Conservation (phyloP, 2,329 filamentous ascomycete genomes). For the Diaporthe citriasiana region DNA sequence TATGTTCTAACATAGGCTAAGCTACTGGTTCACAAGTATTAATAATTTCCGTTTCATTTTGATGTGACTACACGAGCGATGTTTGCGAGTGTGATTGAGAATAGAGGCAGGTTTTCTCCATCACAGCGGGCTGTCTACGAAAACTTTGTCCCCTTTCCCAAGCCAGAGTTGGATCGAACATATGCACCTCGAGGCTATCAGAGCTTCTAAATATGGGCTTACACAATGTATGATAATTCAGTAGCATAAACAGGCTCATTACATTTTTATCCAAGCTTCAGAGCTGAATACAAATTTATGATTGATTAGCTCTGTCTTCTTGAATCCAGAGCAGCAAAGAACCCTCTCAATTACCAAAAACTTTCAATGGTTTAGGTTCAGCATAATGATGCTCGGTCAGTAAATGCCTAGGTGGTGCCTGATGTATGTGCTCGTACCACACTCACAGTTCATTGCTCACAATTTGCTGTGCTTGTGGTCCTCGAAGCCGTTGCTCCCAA, state of each 20-base stretch:
- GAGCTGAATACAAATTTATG: neutral
- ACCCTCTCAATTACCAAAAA: neutral
- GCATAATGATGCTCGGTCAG: neutral
- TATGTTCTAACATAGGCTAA: conserved; percentile 2
- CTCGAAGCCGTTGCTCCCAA: too few relatives aligned
- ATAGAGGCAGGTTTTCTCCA: neutral
- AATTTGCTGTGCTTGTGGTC: too few relatives aligned
- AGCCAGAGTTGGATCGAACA: too few relatives aligned
- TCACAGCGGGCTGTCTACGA: too few relatives aligned
- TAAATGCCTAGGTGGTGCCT: neutral
- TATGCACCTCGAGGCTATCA: too few relatives aligned
- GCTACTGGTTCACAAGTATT: neutral
- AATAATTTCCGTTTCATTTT: neutral
- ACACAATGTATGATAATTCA: neutral
- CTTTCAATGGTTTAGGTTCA: neutral
- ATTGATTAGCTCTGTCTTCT: neutral
- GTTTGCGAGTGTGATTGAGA: neutral
- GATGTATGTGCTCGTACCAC: neutral
- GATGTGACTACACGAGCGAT: neutral
- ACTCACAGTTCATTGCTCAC: too few relatives aligned
- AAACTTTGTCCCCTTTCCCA: too few relatives aligned
- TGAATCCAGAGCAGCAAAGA: neutral
- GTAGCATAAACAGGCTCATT: neutral
- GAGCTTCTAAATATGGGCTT: neutral
- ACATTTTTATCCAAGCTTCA: neutral